Base-by-base conservation (phyloP, 2,329 filamentous ascomycete genomes). In the Simplicillium aogashimaense region DNA sequence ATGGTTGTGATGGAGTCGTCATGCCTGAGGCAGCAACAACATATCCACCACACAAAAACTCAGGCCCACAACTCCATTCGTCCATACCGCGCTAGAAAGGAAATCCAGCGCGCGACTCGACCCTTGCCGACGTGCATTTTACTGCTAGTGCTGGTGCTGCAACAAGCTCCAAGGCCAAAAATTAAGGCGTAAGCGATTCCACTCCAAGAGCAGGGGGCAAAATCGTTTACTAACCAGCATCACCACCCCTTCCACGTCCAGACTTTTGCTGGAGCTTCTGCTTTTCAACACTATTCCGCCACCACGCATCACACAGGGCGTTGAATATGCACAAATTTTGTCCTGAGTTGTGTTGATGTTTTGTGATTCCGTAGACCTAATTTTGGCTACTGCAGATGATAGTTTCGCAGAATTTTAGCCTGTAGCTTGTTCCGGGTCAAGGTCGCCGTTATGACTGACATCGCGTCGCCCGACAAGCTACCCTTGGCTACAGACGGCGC, bases 351-450 rank as follows among this genome's bases (percentile, higher is more conserved):
- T 59, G 53, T 52, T 66, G 58, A 67, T 62, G 52, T 52, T 48
- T 50, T 62, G 65, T 58, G 53, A 60, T 65, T 70, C 59, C 53
- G 60, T 69, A 69, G 76, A 81, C 69, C 55, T 64, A 63, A 59
- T 62, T 76, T 74, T 74, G 57, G 59, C 54, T 59, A 44, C 59
- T 53, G 61, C 74, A 73, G 69, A 80, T 81, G 76, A 70, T 59
- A 64, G 57, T 64, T 65, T 66, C 69, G 65, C 64, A 58, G 70
- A 72, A 67, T 64, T 68, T 62, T 65, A 70, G 67, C 64, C 64
- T 58, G 57, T 58, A 55, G 55, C 59, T 61, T 61, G 60, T 59
- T 58, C 58, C 52, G 52, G 56, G 57, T 58, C 65, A 56, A 53
- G 54, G 53, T 57, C 62, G 57, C 60, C 60, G 74, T 64, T 68